A percentile compares a stretch with the other conserved stretches of the same genome.
Conservation (phyloP, 768 basidiomycete species). For the Mycena alexandri region DNA sequence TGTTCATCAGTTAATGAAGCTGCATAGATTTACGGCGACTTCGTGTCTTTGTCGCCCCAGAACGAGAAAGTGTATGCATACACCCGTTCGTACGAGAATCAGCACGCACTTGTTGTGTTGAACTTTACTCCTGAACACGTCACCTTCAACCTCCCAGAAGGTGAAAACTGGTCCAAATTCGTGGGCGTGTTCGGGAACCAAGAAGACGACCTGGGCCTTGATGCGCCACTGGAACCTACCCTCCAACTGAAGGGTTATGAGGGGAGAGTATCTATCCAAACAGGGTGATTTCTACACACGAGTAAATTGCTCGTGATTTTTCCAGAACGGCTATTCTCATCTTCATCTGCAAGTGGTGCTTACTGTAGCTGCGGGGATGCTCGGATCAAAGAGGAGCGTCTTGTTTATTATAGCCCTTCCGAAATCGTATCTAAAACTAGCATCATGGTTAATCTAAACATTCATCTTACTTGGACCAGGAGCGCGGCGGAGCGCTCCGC, state of each 20-base stretch:
- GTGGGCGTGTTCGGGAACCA: slow-evolving; percentile 50
- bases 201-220: neutral
- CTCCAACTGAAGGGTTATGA: slow-evolving; percentile 48
- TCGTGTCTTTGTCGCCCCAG: slow-evolving; percentile 58
- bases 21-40: slow-evolving; percentile 71
- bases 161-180: slow-evolving; percentile 24
- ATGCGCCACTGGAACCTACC: slow-evolving; percentile 1
- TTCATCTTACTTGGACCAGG: too few relatives aligned
- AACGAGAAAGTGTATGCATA: slow-evolving; percentile 70
- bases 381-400: too few relatives aligned
- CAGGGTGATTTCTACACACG: too few relatives aligned
- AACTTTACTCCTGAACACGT: slow-evolving; percentile 56
- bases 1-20: neutral
- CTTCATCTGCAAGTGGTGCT: too few relatives aligned
- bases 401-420: too few relatives aligned
- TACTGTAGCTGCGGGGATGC: too few relatives aligned
- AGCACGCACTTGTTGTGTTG: slow-evolving; percentile 58
- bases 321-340: too few relatives aligned
- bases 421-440: too few relatives aligned
- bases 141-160: slow-evolving; percentile 28
- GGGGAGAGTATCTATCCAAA: slow-evolving; percentile 47
- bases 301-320: too few relatives aligned
- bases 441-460: too few relatives aligned
- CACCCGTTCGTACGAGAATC: slow-evolving; percentile 53
- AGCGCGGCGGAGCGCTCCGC: too few relatives aligned